Evolutionary conservation across 2,329 filamentous ascomycete genomes (phyloP).

Genomic region (Botrytis paeoniae): DNA sequence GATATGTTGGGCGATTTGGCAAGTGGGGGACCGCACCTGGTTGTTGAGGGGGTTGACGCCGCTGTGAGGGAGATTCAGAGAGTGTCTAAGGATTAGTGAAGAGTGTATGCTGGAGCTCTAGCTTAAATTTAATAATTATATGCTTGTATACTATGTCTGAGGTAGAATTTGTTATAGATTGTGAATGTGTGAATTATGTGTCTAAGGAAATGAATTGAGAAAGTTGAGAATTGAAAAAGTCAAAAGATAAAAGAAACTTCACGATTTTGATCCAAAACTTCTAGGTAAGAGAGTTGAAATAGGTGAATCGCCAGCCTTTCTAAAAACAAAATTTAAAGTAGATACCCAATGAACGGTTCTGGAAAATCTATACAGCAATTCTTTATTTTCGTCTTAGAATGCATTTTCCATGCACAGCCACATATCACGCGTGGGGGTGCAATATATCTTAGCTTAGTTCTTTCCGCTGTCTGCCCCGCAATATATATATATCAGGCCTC

Average conservation of each 20-base stretch:
- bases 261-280: accelerated
- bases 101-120: not conserved
- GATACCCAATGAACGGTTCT: not conserved
- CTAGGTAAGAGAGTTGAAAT: not conserved
- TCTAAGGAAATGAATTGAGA: not conserved
- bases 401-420: not conserved
- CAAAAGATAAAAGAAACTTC: not conserved
- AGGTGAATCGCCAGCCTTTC: not conserved
- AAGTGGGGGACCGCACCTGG: constrained; percentile 49
- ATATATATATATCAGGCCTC: not conserved
- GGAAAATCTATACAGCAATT: no score
- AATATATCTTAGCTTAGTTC: not conserved
- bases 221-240: not conserved
- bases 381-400: not conserved
- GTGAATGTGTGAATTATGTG: not conserved
- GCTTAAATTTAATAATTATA: not conserved
- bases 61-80: constrained; percentile 45
- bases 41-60: constrained; percentile 55
- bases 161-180: not conserved
- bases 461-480: not conserved
- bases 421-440: not conserved
- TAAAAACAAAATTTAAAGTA: not conserved
- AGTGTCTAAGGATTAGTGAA: constrained; percentile 31
- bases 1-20: constrained; percentile 55
- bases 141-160: not conserved